Evolutionary conservation across 805 yeast species (phyloP), one percentile per base, ranked within the genome.

Genomic region (Pichia deserticola): DNA sequence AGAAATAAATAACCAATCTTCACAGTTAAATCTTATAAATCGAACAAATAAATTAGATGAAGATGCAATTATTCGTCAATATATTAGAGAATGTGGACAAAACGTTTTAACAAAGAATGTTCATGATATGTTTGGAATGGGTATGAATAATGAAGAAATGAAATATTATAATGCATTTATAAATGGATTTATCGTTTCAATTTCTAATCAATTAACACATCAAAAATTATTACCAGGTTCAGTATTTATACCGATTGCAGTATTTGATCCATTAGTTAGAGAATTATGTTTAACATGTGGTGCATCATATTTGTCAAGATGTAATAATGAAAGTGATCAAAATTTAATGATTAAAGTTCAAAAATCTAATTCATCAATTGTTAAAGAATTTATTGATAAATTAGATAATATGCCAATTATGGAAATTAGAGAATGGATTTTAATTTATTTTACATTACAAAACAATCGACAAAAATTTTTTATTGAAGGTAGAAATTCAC

Each of bases 181-280:
- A 4, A 64, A 67, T 42, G 72, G 72, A 2, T 74, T 72, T 54
- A 65, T 74, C 51, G 68, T 67, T 5, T 58, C 72, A 4, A 61
- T 72, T 12, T 70, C 73, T 0, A 73, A 76, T 3, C 75, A 72
- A 49, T 56, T 65, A 40, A 68, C 76, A 0, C 75, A 71, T 53
- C 68, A 69, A 3, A 56, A 60, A n/a, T 56, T 73, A 10, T 69
- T 73, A 13, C 72, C 76, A 0, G 65, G 64, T 1, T 67, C 72
- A 0, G 65, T 73, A 1, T 70, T 72, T 52, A 55, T 73, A 1
- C 73, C 75, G 1, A 62, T 63, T 13, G 66, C 70, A 11, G 49
- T 62, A 9, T 36, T 44, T 10, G 70, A 69, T 41, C 52, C 57
- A 2, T 53, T 66, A 5, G 52, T 72, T 45, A 57, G 60, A 44